These are phyloP conservation scores for Ophiostoma sp. DNA, from an alignment of 2,329 filamentous ascomycete genomes.

Conservation along the genomic window DNA sequence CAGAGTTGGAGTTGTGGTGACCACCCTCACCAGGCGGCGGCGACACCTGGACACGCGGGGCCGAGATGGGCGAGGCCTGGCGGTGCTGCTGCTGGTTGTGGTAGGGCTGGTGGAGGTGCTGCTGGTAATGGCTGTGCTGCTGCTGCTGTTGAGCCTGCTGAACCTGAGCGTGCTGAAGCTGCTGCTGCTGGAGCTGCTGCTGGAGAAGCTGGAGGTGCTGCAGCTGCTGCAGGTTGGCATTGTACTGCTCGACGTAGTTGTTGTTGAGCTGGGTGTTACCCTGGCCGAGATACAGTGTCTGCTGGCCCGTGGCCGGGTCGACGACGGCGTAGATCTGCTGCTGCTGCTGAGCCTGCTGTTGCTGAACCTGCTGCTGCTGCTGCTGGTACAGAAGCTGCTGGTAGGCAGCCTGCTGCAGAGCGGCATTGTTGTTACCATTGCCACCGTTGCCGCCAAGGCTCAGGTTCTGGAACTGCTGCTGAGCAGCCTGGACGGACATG, in stretches of 20 bases:
- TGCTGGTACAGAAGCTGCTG: conserved; percentile 58
- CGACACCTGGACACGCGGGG: conserved; percentile 78
- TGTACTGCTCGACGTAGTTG: conserved; percentile 47
- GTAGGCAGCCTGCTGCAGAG: conserved; percentile 55
- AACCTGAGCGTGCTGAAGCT: conserved; percentile 37
- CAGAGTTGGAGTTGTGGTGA: conserved; percentile 33
- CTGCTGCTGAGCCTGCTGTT: conserved; percentile 65
- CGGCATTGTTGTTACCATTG: conserved; percentile 24
- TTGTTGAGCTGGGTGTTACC: conserved; percentile 48
- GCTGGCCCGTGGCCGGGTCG: conserved; percentile 83
- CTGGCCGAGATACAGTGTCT: conserved; percentile 76
- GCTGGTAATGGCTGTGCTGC: conserved; percentile 37
- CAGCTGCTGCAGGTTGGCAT: conserved; percentile 40
- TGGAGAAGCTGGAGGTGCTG: conserved; percentile 37
- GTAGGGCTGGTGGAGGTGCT: conserved; percentile 19
- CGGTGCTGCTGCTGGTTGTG: conserved; percentile 45
- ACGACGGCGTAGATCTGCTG: conserved; percentile 69
- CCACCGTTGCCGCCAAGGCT: conserved; percentile 57
- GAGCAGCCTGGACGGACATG: conserved; percentile 76
- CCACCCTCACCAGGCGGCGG: conserved; percentile 67
- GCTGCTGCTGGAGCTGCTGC: conserved; percentile 40
- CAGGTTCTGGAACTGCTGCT: conserved; percentile 78
- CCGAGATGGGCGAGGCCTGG: conserved; percentile 54
- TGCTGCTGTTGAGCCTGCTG: conserved; percentile 44
- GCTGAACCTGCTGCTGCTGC: conserved; percentile 44